These are phyloP conservation scores for Pseudozyma tsukubaensis DNA, from an alignment of 1,284 basidiomycete species.

Conservation along the genomic window DNA sequence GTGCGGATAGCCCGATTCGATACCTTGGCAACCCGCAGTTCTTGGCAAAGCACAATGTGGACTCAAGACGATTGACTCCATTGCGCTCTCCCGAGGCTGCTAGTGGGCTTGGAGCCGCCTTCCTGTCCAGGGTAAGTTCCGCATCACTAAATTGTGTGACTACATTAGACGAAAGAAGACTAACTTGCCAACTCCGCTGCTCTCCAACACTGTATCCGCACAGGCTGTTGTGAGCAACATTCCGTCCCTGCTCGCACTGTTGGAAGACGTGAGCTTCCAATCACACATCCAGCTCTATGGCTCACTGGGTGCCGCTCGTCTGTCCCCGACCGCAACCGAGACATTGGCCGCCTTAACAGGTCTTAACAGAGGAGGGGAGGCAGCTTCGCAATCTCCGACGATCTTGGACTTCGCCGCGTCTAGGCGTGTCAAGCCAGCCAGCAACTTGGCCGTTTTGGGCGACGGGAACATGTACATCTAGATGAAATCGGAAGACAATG, in stretches of 20 bases:
- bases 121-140: slow-evolving; percentile 28
- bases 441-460: slow-evolving; percentile 35
- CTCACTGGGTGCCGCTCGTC: slow-evolving; percentile 13
- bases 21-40: slow-evolving; percentile 29
- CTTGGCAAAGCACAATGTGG: slow-evolving; percentile 3
- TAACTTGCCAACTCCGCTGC: too few relatives aligned
- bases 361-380: background rate
- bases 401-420: slow-evolving; percentile 33
- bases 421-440: slow-evolving; percentile 22
- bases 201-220: background rate
- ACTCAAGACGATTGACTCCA: slow-evolving; percentile 16
- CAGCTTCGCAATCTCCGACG: background rate
- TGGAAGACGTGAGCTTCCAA: slow-evolving; percentile 45
- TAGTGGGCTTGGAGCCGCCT: slow-evolving; percentile 33
- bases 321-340: slow-evolving; percentile 13
- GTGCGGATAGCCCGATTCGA: slow-evolving; percentile 5
- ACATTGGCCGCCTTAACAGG: slow-evolving; percentile 17
- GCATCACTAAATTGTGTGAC: background rate
- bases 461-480: slow-evolving; percentile 54
- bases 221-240: slow-evolving; percentile 23
- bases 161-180: too few relatives aligned
- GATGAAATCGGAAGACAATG: slow-evolving; percentile 2
- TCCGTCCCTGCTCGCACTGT: slow-evolving; percentile 23
- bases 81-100: slow-evolving; percentile 34
- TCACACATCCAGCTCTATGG: slow-evolving; percentile 43